Evolutionary conservation across 371 early-diverging fungal genomes (phyloP), one percentile per base, ranked within the genome.

Genomic region (Mortierella sp.): DNA sequence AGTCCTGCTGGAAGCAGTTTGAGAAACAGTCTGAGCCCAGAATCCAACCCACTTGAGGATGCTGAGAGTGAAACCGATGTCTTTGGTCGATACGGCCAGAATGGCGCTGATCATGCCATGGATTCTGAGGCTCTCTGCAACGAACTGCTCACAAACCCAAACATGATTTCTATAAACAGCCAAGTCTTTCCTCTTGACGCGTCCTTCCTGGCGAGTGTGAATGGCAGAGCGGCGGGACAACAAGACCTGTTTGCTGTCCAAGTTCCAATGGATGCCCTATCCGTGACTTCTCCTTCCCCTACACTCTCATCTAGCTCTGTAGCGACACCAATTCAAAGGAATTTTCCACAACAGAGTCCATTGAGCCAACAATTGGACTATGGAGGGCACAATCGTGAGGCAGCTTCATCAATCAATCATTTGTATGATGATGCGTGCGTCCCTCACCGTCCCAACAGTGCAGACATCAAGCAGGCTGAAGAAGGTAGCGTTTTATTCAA

Each of bases 391-490:
- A 39, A 63, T 16, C 39, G 65, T 39, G 66, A 47, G 32, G 2
- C 22, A n/a, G 32, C 62, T 18, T 45, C 51, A 12, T 52, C 47
- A 14, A 28, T 45, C 40, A 37, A 39, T 14, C 39, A 35, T 20
- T 8, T 72, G 22, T 72, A 39, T 54, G 73, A 66, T n/a, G 73
- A 72, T 24, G 66, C 66, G 32, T 66, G 61, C 24, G 66, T 66
- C 16, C 72, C 72, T 9, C 73, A 61, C 35, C 45, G 55, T 4
- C 35, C 70, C 40, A 68, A 22, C 30, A 69, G 55, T 26, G 62
- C 72, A 2, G 72, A 77, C 10, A 66, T 72, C 14, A 64, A 65
- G 30, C 73, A 66, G 32, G 78, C 39, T 2, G 73, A 78, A 49
- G 70, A 78, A 66, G 78, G 78, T 78, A 69, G 28, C 28, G 5